phyloP scores from a whole-genome alignment of 352 stramenopile species.

The Phytophthora syringae region DNA sequence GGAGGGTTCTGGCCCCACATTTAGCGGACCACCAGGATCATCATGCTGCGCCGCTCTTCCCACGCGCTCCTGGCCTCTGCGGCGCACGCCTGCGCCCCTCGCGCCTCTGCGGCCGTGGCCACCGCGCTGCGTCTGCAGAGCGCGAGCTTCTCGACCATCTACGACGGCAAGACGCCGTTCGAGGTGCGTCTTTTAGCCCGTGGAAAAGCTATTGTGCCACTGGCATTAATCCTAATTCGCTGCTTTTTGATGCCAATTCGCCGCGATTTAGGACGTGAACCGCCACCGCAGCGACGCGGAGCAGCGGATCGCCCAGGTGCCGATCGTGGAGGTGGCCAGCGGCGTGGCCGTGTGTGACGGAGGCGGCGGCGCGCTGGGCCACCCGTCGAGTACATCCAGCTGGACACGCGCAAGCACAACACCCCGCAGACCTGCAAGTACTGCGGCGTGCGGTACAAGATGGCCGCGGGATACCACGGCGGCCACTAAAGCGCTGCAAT shows the following conservation, averaged over 20 bases:
- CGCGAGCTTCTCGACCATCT: slow-evolving; percentile 69
- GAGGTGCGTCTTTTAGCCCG: slow-evolving; percentile 44
- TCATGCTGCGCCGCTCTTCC: slow-evolving; percentile 58
- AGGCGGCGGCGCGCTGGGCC: slow-evolving; percentile 94
- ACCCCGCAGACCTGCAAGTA: slow-evolving; percentile 91
- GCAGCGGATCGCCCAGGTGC: slow-evolving; percentile 85
- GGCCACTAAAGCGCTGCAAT: slow-evolving; percentile 49
- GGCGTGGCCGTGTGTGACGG: slow-evolving; percentile 95
- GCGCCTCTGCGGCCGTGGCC: slow-evolving; percentile 16
- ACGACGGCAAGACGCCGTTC: slow-evolving; percentile 68
- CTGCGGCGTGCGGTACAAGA: slow-evolving; percentile 92
- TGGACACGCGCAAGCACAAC: slow-evolving; percentile 86
- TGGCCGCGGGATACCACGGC: slow-evolving; percentile 74
- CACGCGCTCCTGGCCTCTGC: slow-evolving; percentile 34
- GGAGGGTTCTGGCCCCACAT: slow-evolving; percentile 34
- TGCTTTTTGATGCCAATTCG: slow-evolving; percentile 3
- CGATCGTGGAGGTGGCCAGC: slow-evolving; percentile 92
- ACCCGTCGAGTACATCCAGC: slow-evolving; percentile 97
- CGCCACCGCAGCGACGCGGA: slow-evolving; percentile 91
- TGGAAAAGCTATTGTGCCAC: background rate
- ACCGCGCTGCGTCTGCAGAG: slow-evolving; percentile 35
- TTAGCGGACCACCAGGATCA: slow-evolving; percentile 18
- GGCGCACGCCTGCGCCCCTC: slow-evolving; percentile 34
- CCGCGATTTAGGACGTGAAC: slow-evolving; percentile 66
- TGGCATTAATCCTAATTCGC: slow-evolving; percentile 12